Percentiles rank a stretch among this genome's conserved stretches.
These are phyloP conservation scores for Hypholoma fasciculare DNA, from an alignment of 768 basidiomycete species.

Conservation along the genomic window DNA sequence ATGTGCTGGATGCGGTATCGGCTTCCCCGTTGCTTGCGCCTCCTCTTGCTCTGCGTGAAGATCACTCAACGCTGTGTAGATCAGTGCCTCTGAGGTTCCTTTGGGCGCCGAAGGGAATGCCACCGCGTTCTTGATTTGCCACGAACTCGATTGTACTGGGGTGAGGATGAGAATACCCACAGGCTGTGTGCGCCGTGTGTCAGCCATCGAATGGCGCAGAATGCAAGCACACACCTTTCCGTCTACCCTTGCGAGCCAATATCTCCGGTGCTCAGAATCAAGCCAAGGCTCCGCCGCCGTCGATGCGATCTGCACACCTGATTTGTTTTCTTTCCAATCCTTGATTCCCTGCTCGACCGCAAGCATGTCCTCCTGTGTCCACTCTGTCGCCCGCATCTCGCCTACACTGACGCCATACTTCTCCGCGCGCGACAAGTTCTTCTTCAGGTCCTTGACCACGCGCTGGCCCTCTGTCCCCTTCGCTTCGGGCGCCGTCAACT, in stretches of 20 bases:
- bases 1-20: slow-evolving; percentile 18
- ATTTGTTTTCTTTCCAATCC: slow-evolving; percentile 53
- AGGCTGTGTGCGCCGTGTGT: slow-evolving; percentile 23
- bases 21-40: slow-evolving; percentile 5
- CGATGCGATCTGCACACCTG: slow-evolving; percentile 60
- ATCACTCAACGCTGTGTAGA: slow-evolving; percentile 45
- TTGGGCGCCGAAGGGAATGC: slow-evolving; percentile 54
- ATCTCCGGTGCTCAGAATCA: slow-evolving; percentile 54
- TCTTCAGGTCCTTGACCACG: slow-evolving; percentile 57
- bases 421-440: slow-evolving; percentile 61
- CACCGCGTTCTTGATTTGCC: slow-evolving; percentile 57
- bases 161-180: slow-evolving; percentile 54
- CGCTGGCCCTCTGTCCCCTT: slow-evolving; percentile 35
- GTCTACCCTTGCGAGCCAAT: slow-evolving; percentile 52
- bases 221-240: slow-evolving; percentile 20
- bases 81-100: slow-evolving; percentile 54
- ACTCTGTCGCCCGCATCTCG: slow-evolving; percentile 38
- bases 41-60: slow-evolving; percentile 33
- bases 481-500: slow-evolving; percentile 29
- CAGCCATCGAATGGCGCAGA: not conserved
- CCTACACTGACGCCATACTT: slow-evolving; percentile 50
- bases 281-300: slow-evolving; percentile 53
- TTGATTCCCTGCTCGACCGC: slow-evolving; percentile 52
- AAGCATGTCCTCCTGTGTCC: slow-evolving; percentile 43
- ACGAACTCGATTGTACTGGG: slow-evolving; percentile 40